Evolutionary conservation across 2,329 filamentous ascomycete species (phyloP), one percentile per base, ranked within the genome.

Genomic region (Cytospora piceae): DNA sequence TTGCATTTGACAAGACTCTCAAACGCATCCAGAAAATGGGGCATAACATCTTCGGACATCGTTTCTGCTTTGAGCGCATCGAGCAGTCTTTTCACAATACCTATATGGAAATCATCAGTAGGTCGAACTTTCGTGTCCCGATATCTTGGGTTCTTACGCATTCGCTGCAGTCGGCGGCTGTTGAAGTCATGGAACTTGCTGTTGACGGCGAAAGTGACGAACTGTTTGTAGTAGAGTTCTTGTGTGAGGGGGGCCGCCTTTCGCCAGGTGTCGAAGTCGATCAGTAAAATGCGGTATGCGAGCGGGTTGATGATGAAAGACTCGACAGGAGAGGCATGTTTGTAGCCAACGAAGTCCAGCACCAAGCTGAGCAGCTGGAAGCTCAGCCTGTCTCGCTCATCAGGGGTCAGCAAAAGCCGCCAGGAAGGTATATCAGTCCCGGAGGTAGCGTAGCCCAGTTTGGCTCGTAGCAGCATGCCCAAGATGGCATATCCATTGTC

Each of bases 281-380:
- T 92, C 32, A 99, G 83, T 22, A 99, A 82, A 39, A 97, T 90
- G 55, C 95, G 89, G 77, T 98, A 99, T 4, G 94, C 95, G 68
- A 99, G 83, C 0, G 95, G 94, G 72, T 99, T 99, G 71, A 96
- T 91, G 74, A 99, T 96, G 72, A 97, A 92, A 1, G 94, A 97
- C 65, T 94, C 90, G 65, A 93, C 87, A 0, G 93, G 92, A 39
- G 88, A 84, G n/a, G 85, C 80, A 69, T 90, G 88, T 68, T 94
- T 89, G 76, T 96, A 98, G 3, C 95, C 95, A 66, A 97, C 89
- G 75, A 98, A 99, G 9, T 86, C 85, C 22, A 99, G 83, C 4
- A 97, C 87, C 29, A 94, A 80, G 65, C 87, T 88, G 7, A 99
- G 82, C 11, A 97, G 81, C 69, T 90, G 79, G 73, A 89, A 81